Evolutionary conservation across 805 yeast genomes (phyloP).

Genomic region (Saccharomycopsis capsularis): DNA sequence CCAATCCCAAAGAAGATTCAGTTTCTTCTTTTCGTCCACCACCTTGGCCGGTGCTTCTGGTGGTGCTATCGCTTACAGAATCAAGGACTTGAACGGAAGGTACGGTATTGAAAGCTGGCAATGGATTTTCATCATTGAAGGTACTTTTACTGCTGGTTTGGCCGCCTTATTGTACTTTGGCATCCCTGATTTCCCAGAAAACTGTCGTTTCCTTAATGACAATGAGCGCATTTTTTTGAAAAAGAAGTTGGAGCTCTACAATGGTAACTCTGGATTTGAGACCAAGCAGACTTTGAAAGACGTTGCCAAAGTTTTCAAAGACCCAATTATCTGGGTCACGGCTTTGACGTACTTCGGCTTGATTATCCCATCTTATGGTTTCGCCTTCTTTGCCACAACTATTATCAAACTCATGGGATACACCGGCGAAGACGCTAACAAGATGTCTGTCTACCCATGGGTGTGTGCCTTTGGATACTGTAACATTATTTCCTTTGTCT

Average conservation of each 20-base stretch:
- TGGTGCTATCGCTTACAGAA: constrained; percentile 64
- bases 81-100: constrained; percentile 42
- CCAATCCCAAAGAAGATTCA: constrained; percentile 64
- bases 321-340: constrained; percentile 49
- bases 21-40: constrained; percentile 63
- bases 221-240: constrained; percentile 51
- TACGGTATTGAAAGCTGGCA: constrained; percentile 43
- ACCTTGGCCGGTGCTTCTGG: constrained; percentile 75
- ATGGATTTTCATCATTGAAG: constrained; percentile 48
- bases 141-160: constrained; percentile 33
- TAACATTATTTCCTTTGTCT: constrained; percentile 51
- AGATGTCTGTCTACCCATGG: constrained; percentile 85
- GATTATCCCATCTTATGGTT: constrained; percentile 68
- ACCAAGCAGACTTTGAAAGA: constrained; percentile 40
- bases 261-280: constrained; percentile 45
- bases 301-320: constrained; percentile 46
- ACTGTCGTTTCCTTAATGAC: constrained; percentile 44
- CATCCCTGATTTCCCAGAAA: constrained; percentile 69
- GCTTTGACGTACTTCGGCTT: constrained; percentile 59
- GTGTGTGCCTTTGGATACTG: constrained; percentile 63
- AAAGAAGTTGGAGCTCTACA: constrained; percentile 51
- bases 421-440: constrained; percentile 67
- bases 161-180: constrained; percentile 36
- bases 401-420: constrained; percentile 56
- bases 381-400: constrained; percentile 66